These are phyloP conservation scores for Scutellaria minor DNA, from an alignment of 257 asterid species.

Conservation along the genomic window DNA sequence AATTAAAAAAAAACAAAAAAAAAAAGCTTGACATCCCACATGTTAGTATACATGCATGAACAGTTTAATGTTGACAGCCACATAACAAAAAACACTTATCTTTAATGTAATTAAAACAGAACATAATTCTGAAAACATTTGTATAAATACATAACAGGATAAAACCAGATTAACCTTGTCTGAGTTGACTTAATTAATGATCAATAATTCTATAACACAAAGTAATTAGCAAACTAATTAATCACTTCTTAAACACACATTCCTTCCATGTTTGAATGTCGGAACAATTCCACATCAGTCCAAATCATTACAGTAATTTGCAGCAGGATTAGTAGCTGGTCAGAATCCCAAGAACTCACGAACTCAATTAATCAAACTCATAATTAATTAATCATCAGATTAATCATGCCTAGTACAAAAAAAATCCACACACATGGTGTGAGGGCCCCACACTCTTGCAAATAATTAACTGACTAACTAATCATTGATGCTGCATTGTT, in stretches of 20 bases:
- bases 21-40: conserved; percentile 43
- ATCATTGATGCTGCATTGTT: conserved; percentile 39
- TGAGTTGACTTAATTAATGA: conserved; percentile 55
- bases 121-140: conserved; percentile 2
- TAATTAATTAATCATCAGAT: conserved; percentile 48
- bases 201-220: conserved; percentile 39
- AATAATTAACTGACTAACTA: conserved; percentile 55
- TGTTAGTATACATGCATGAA: conserved; percentile 32
- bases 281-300: conserved; percentile 51
- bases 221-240: conserved; percentile 35
- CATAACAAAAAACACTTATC: conserved; percentile 32
- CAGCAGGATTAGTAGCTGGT: conserved; percentile 49
- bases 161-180: conserved; percentile 15
- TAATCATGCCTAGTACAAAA: conserved; percentile 29
- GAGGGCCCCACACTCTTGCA: conserved; percentile 45
- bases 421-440: conserved; percentile 49
- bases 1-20: neutral
- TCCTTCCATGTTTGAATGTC: conserved; percentile 69
- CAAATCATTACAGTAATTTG: conserved; percentile 59
- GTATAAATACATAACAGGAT: neutral
- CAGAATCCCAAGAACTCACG: conserved; percentile 61
- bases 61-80: conserved; percentile 41
- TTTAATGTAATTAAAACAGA: neutral
- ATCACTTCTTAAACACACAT: conserved; percentile 50
- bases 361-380: conserved; percentile 37